A percentile compares a stretch with the other conserved stretches of the same genome.
Evolutionary conservation across 305 asterid species (phyloP).

Genomic region (Stenogyne calaminthoides): DNA sequence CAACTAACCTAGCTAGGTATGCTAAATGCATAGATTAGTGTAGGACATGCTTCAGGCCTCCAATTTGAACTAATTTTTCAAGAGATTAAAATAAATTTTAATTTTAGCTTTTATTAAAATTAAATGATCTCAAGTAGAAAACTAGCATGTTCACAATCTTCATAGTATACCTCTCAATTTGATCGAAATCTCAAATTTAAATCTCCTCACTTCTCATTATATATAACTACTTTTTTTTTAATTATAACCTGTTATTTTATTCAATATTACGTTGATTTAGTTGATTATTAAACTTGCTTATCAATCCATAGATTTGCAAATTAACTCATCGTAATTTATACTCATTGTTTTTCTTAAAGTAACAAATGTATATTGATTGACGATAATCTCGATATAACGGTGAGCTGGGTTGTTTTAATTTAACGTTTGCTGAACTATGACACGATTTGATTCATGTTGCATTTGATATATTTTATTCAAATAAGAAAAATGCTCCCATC

Average conservation of each 20-base stretch:
- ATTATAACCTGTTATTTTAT: too few relatives aligned
- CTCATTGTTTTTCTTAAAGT: too few relatives aligned
- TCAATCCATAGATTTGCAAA: background rate
- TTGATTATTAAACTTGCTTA: too few relatives aligned
- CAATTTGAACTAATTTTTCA: constrained; percentile 12
- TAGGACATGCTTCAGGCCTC: background rate
- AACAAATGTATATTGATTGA: too few relatives aligned
- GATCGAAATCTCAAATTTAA: background rate
- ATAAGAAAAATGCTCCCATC: too few relatives aligned
- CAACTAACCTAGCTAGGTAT: background rate
- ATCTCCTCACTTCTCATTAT: background rate
- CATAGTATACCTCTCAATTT: background rate
- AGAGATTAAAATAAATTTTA: background rate
- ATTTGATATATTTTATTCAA: too few relatives aligned
- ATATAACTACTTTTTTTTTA: background rate
- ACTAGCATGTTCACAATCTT: background rate
- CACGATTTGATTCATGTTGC: too few relatives aligned
- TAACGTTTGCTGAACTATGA: too few relatives aligned
- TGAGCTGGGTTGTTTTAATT: too few relatives aligned
- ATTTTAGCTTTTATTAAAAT: constrained; percentile 1
- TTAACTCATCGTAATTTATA: too few relatives aligned
- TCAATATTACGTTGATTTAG: background rate
- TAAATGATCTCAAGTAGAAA: background rate
- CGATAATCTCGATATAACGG: too few relatives aligned
- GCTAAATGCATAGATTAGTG: background rate